A percentile compares a stretch with the other conserved stretches of the same genome.
phyloP scores from a whole-genome alignment of 345 rosid species.

The Ceriops zippeliana region DNA sequence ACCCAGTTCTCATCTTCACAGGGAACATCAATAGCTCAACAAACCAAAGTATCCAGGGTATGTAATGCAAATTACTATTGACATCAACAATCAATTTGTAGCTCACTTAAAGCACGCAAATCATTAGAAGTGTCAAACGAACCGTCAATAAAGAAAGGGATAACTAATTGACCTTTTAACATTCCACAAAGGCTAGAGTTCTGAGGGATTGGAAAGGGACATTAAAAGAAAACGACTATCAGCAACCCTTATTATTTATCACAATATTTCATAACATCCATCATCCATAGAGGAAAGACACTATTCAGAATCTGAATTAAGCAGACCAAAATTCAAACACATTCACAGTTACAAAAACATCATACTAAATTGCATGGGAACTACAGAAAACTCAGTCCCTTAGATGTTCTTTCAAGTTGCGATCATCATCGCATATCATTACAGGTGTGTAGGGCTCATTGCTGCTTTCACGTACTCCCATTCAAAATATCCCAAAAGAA shows the following conservation, averaged over 20 bases:
- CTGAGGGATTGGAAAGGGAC: background rate
- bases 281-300: no score
- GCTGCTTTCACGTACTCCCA: background rate
- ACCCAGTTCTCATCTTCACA: no score
- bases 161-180: background rate
- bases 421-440: conserved; percentile 8
- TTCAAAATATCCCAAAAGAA: background rate
- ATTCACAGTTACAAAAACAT: background rate
- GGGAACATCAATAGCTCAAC: no score
- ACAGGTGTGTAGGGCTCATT: conserved; percentile 13
- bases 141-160: background rate
- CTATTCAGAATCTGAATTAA: no score
- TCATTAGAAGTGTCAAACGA: background rate
- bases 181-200: background rate
- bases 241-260: background rate
- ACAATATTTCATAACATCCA: background rate
- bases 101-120: no score
- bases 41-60: no score
- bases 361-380: background rate
- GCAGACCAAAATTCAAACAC: background rate
- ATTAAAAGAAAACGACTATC: no score
- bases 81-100: no score
- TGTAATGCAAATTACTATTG: no score
- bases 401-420: background rate
- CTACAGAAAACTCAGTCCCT: conserved; percentile 20